Evolutionary conservation across 208 protist species (phyloP).

Genomic region (Jaenimonas drosophilae): DNA sequence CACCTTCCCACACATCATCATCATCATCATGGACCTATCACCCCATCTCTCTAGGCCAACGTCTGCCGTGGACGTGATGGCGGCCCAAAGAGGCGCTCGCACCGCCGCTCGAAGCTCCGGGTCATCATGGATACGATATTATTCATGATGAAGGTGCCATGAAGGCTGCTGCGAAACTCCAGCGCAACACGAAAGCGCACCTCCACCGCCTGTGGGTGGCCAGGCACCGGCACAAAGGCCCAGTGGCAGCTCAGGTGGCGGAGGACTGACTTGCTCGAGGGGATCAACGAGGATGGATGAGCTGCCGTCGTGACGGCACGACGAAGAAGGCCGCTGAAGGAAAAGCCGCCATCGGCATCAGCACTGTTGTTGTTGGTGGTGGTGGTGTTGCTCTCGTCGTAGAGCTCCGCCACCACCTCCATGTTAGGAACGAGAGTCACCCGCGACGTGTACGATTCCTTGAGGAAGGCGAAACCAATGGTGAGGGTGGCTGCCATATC

Average conservation of each 20-base stretch:
- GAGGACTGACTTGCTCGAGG: constrained; percentile 11
- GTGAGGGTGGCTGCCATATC: constrained; percentile 65
- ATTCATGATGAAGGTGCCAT: constrained; percentile 63
- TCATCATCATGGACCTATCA: neutral
- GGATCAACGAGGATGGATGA: neutral
- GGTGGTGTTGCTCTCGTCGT: constrained; percentile 15
- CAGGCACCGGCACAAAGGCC: constrained; percentile 40
- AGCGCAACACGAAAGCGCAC: constrained; percentile 67
- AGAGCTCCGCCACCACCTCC: constrained; percentile 40
- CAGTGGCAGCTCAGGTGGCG: constrained; percentile 59
- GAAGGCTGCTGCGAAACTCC: constrained; percentile 66
- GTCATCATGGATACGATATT: constrained; percentile 76
- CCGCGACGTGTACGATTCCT: constrained; percentile 63
- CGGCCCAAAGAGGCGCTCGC: constrained; percentile 59
- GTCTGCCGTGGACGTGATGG: constrained; percentile 28
- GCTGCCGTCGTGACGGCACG: neutral
- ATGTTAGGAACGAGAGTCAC: constrained; percentile 41
- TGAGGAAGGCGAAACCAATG: constrained; percentile 68
- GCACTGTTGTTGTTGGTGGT: too few species aligned
- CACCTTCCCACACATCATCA: neutral
- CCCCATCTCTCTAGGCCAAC: constrained; percentile 8
- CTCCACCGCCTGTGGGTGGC: constrained; percentile 37
- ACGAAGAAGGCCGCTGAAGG: neutral
- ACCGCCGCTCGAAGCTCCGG: constrained; percentile 63
- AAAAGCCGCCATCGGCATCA: too few species aligned